Evolutionary conservation across 148 eudicot species (phyloP).

Genomic region (Silene conica): DNA sequence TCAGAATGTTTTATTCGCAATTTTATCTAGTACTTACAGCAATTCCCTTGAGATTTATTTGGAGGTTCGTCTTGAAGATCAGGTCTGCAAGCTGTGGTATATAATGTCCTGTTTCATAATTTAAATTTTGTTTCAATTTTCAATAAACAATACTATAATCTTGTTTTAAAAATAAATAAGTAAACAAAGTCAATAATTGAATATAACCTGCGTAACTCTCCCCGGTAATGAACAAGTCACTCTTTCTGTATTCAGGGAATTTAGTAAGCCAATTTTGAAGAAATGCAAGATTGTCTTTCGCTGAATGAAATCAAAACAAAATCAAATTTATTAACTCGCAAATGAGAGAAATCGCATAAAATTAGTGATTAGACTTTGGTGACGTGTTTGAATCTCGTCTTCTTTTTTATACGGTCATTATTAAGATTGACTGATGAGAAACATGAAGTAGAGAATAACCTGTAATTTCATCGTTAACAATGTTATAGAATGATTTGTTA

Average conservation of each 20-base stretch:
- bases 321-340: not conserved
- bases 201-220: slow-evolving; percentile 58
- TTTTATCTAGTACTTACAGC: no score
- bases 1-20: no score
- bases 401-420: not conserved
- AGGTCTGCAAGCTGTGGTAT: slow-evolving; percentile 77
- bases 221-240: slow-evolving; percentile 64
- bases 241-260: slow-evolving; percentile 64
- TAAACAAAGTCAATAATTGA: no score
- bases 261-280: slow-evolving; percentile 52
- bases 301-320: slow-evolving; percentile 25
- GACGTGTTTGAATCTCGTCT: not conserved
- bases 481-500: slow-evolving; percentile 48
- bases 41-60: slow-evolving; percentile 67
- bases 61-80: slow-evolving; percentile 38
- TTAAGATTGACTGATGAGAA: not conserved
- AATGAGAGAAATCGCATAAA: no score
- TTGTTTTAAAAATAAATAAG: no score
- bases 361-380: no score
- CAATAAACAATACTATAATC: no score
- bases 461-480: slow-evolving; percentile 51
- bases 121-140: not conserved
- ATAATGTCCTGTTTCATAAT: slow-evolving; percentile 60
- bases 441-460: slow-evolving; percentile 27
- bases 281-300: slow-evolving; percentile 55